Conservation (phyloP, 2,329 filamentous ascomycete species). For the Hysterium pulicare region DNA sequence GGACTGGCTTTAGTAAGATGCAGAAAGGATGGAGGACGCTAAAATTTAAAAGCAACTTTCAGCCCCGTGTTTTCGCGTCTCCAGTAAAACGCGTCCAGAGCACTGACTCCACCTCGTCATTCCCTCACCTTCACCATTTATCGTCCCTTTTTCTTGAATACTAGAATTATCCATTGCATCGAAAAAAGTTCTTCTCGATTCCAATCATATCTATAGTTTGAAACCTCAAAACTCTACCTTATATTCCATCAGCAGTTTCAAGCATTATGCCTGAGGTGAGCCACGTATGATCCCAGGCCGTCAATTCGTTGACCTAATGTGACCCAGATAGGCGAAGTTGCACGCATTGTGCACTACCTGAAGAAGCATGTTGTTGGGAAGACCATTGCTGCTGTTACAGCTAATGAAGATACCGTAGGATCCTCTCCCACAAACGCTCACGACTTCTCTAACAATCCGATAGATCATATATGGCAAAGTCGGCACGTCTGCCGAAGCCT, state of each 20-base stretch:
- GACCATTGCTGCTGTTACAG: constrained; percentile 66
- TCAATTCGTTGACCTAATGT: constrained; percentile 8
- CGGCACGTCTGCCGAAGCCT: constrained; percentile 71
- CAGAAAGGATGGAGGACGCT: too few relatives aligned
- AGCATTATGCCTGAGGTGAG: constrained; percentile 37
- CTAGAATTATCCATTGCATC: neutral
- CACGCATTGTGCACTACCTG: constrained; percentile 82
- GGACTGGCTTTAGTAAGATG: too few relatives aligned
- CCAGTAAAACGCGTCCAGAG: neutral
- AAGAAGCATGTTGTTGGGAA: constrained; percentile 80
- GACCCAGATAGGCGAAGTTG: constrained; percentile 57
- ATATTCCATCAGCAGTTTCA: neutral
- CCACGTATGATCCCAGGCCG: neutral
- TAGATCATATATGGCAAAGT: constrained; percentile 84
- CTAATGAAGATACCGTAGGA: constrained; percentile 64
- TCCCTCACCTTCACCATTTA: neutral
- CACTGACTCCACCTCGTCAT: neutral
- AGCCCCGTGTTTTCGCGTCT: neutral
- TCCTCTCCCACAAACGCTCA: neutral
- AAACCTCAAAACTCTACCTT: neutral
- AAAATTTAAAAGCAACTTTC: too few relatives aligned
- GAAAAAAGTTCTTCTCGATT: neutral
- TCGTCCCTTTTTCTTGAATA: neutral
- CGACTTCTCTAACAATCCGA: neutral
- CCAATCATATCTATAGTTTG: neutral